A percentile compares a stretch with the other conserved stretches of the same genome.
phyloP scores from a whole-genome alignment of 2,329 filamentous ascomycete genomes.

The Orbilia brochopaga region DNA sequence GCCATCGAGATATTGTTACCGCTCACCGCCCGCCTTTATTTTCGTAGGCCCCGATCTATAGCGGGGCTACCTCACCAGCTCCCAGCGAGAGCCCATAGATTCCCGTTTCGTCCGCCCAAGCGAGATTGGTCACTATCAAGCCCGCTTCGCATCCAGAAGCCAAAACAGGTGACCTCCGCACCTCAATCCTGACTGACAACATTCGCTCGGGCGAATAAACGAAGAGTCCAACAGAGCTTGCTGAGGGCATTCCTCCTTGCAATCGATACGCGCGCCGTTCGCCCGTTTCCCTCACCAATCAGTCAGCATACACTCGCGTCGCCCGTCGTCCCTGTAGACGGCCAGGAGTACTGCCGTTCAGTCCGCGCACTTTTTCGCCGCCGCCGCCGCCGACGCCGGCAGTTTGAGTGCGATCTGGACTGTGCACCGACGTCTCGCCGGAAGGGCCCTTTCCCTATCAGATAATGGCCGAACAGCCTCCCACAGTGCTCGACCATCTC shows the following conservation, averaged over 20 bases:
- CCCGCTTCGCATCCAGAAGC: conserved; percentile 48
- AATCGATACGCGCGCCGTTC: conserved; percentile 49
- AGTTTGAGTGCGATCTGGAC: conserved; percentile 48
- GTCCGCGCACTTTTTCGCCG: conserved; percentile 19
- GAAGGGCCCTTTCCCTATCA: conserved; percentile 43
- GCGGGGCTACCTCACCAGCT: conserved; percentile 15
- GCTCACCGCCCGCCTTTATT: conserved; percentile 3
- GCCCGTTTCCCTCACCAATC: conserved; percentile 13
- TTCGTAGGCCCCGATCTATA: conserved; percentile 24
- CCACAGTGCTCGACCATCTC: conserved; percentile 46
- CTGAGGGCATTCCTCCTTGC: conserved; percentile 37
- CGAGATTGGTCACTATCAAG: conserved; percentile 47
- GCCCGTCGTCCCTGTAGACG: conserved; percentile 23
- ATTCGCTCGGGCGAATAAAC: conserved; percentile 42
- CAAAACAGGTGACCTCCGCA: conserved; percentile 51
- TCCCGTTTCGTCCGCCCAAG: conserved; percentile 47
- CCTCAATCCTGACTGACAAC: conserved; percentile 49
- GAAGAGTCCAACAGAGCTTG: conserved; percentile 24
- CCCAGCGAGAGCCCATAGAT: conserved; percentile 29
- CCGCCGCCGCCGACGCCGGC: conserved; percentile 34
- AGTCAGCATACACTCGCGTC: conserved; percentile 25
- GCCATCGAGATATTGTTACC: background rate
- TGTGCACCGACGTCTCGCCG: conserved; percentile 27
- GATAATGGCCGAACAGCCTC: conserved; percentile 44
- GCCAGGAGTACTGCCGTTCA: conserved; percentile 26